Conservation (phyloP, 345 rosid genomes). For the Stellera chamaejasme region DNA sequence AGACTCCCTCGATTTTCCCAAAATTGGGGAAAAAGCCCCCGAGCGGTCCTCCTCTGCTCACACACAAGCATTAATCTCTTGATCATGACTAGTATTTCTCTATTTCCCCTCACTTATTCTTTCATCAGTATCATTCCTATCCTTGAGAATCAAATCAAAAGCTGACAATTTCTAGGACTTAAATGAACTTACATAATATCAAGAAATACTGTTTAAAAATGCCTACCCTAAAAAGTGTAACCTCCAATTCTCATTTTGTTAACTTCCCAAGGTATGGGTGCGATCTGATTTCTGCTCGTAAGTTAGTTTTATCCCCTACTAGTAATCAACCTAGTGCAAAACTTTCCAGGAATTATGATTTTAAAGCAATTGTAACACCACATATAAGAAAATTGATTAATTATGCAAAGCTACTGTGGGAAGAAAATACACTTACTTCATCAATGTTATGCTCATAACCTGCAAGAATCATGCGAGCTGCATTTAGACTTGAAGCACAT, state of each 20-base stretch:
- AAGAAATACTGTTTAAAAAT: too few species aligned
- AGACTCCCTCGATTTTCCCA: too few species aligned
- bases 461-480: slow-evolving; percentile 96
- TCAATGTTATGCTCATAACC: slow-evolving; percentile 93
- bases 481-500: slow-evolving; percentile 91
- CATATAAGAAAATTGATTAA: not conserved
- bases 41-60: too few species aligned
- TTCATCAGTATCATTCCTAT: not conserved
- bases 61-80: slow-evolving; percentile 2
- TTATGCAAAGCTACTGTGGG: not conserved
- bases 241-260: too few species aligned
- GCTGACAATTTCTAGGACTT: too few species aligned
- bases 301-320: too few species aligned
- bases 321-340: not conserved
- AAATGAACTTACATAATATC: too few species aligned
- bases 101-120: not conserved
- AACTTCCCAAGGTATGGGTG: too few species aligned
- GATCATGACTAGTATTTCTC: not conserved
- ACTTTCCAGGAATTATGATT: slow-evolving; percentile 1
- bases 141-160: too few species aligned
- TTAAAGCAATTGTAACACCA: not conserved
- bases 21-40: too few species aligned
- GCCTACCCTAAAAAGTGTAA: too few species aligned
- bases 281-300: too few species aligned
- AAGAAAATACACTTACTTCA: slow-evolving; percentile 45